phyloP scores from a whole-genome alignment of 2,329 filamentous ascomycete species.

The Calonectria crousiana region DNA sequence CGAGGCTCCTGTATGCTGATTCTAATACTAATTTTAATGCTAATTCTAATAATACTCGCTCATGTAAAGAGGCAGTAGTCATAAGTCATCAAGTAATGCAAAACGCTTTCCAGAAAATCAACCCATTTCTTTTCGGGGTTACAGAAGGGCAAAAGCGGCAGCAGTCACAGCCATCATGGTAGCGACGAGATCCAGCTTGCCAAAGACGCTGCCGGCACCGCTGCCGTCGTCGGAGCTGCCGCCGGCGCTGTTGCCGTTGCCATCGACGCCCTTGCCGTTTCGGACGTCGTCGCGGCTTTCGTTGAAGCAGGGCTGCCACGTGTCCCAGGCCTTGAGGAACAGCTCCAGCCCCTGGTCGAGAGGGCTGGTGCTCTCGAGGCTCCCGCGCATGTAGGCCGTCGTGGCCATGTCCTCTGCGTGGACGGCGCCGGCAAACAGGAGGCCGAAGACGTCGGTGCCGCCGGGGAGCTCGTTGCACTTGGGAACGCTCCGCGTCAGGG shows the following conservation, averaged over 20 bases:
- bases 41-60: not conserved
- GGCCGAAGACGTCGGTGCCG: slow-evolving; percentile 27
- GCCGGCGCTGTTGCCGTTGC: slow-evolving; percentile 6
- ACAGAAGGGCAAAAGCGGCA: not conserved
- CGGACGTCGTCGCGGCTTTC: slow-evolving; percentile 28
- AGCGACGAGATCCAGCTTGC: not conserved
- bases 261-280: slow-evolving; percentile 27
- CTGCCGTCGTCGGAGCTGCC: not conserved
- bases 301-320: slow-evolving; percentile 33
- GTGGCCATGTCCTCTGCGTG: slow-evolving; percentile 28
- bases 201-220: not conserved
- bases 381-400: not conserved
- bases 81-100: slow-evolving; percentile 2
- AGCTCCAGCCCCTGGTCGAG: slow-evolving; percentile 26
- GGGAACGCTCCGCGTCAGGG: slow-evolving; percentile 16
- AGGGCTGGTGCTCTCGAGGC: slow-evolving; percentile 7
- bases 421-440: slow-evolving; percentile 22
- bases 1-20: not conserved
- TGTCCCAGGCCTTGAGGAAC: slow-evolving; percentile 30
- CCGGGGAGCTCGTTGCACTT: slow-evolving; percentile 19
- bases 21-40: not conserved
- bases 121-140: not conserved
- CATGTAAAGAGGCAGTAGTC: not conserved
- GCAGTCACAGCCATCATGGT: not conserved
- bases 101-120: not conserved